Percentiles rank a stretch among this genome's conserved stretches.
These are phyloP conservation scores for Rehmannia glutinosa DNA, from an alignment of 257 asterid genomes.

Conservation along the genomic window DNA sequence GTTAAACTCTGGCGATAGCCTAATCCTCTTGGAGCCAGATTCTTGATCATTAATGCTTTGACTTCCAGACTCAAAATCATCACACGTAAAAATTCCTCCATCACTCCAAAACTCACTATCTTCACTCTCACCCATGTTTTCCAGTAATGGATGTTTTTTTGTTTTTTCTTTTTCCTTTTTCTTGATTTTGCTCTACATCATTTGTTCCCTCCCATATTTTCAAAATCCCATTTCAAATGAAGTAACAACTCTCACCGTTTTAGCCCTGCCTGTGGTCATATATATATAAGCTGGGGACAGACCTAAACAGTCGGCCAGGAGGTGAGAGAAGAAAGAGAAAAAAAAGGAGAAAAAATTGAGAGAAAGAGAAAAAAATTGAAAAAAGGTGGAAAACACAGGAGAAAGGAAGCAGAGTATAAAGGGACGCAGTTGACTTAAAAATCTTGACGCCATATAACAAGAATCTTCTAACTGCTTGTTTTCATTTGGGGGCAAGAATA, in stretches of 20 bases:
- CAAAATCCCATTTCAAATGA: too few species aligned
- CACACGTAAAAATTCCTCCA: not conserved
- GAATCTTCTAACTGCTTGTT: not conserved
- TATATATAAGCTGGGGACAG: not conserved
- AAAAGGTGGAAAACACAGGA: not conserved
- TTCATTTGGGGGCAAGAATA: not conserved
- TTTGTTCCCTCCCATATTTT: not conserved
- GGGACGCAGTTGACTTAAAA: conserved; percentile 5
- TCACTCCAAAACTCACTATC: conserved; percentile 13
- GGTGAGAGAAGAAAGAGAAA: not conserved
- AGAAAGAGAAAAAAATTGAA: not conserved
- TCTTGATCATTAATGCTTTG: not conserved
- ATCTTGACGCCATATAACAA: too few species aligned
- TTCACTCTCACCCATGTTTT: conserved; percentile 20
- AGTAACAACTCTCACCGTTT: too few species aligned
- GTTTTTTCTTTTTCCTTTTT: not conserved
- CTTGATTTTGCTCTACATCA: not conserved
- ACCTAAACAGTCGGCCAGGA: not conserved
- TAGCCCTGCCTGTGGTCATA: not conserved
- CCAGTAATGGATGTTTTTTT: not conserved
- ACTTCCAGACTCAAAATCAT: not conserved
- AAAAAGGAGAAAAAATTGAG: not conserved
- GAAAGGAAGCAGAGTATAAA: conserved; percentile 4
- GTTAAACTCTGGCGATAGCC: conserved; percentile 11
- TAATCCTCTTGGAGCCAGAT: conserved; percentile 17